These are phyloP conservation scores for Rhododendron simsii DNA, from an alignment of 148 eudicot species.

Conservation along the genomic window DNA sequence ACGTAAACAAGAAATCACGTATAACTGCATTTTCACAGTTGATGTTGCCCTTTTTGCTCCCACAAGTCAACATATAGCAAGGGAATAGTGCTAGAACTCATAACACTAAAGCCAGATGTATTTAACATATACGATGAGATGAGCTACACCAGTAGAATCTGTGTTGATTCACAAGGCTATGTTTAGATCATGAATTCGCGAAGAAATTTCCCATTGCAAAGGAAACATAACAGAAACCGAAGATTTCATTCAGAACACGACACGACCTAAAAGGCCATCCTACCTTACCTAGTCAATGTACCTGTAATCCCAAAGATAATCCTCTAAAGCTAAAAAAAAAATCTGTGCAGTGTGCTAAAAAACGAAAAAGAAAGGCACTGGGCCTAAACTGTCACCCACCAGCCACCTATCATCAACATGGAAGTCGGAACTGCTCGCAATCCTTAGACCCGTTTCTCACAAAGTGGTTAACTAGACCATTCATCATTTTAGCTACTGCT, in stretches of 20 bases:
- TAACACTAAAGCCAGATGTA: background rate
- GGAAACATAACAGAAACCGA: background rate
- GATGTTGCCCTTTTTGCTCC: background rate
- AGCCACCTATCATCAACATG: constrained; percentile 9
- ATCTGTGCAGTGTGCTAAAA: background rate
- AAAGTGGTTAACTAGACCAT: constrained; percentile 36
- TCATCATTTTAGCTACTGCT: constrained; percentile 36
- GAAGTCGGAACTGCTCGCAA: constrained; percentile 40
- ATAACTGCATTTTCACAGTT: background rate
- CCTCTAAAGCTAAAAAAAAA: background rate
- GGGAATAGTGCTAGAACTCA: background rate
- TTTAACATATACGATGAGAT: background rate
- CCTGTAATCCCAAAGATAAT: background rate
- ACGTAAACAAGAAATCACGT: background rate
- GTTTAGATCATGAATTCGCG: background rate
- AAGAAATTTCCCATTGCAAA: background rate
- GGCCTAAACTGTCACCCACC: background rate
- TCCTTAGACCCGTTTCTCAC: constrained; percentile 49
- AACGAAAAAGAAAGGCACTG: background rate
- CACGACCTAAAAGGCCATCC: background rate
- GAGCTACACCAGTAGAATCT: background rate
- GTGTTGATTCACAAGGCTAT: background rate
- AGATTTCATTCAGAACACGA: background rate
- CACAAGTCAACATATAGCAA: background rate
- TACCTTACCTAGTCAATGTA: background rate